Conservation (phyloP, 179 eudicot genomes). For the Actinidia arguta region DNA sequence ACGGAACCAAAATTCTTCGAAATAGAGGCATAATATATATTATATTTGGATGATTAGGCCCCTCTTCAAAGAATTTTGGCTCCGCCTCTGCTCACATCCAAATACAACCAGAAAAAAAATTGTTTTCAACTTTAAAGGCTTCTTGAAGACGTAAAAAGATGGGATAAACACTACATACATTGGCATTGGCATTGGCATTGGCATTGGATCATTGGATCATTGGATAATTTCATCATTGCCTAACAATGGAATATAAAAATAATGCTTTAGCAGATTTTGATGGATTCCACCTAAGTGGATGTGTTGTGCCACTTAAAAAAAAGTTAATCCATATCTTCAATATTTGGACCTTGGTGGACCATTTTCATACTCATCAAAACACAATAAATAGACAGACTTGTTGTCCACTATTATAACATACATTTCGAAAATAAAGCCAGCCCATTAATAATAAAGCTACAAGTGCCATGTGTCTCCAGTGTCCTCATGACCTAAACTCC, state of each 20-base stretch:
- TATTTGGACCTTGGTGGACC: neutral
- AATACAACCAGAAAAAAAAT: no score
- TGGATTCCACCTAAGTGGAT: neutral
- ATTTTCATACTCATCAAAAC: neutral
- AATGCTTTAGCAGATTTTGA: neutral
- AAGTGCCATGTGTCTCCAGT: slow-evolving; percentile 19
- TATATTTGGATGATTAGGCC: no score
- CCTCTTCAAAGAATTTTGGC: no score
- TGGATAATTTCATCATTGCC: neutral
- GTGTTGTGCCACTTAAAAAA: neutral
- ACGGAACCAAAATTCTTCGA: no score
- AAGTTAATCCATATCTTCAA: neutral
- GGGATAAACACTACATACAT: no score
- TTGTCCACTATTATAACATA: slow-evolving; percentile 2
- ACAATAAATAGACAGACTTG: neutral
- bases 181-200: no score
- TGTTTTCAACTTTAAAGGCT: no score
- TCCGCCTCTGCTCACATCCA: no score
- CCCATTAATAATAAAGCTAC: neutral
- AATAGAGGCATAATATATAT: no score
- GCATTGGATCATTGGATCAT: neutral
- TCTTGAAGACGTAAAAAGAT: no score
- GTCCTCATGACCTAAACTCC: slow-evolving; percentile 19
- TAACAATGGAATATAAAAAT: no score
- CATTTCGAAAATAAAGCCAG: neutral